phyloP scores from a whole-genome alignment of 441 rosid genomes.

The Euphorbia celastroides region DNA sequence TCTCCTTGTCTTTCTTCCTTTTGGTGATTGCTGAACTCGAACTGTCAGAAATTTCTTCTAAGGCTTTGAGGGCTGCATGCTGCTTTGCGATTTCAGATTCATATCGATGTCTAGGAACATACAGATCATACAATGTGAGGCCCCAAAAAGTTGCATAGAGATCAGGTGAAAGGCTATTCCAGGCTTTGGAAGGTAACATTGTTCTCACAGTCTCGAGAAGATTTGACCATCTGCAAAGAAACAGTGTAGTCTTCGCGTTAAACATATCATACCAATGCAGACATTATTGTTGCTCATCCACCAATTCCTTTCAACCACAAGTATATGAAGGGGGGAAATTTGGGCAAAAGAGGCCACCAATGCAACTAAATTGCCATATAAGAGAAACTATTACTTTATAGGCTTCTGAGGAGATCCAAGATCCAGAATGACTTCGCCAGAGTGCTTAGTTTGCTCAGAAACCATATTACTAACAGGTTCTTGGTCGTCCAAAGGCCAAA shows the following conservation, averaged over 20 bases:
- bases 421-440: conserved; percentile 54
- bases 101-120: conserved; percentile 91
- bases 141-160: conserved; percentile 99
- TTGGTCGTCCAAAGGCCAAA: conserved; percentile 83
- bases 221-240: conserved; percentile 84
- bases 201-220: conserved; percentile 88
- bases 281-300: not conserved
- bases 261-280: not conserved
- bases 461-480: conserved; percentile 38
- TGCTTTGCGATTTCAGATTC: conserved; percentile 96
- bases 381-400: conserved; percentile 44
- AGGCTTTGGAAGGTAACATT: conserved; percentile 94
- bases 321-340: not conserved
- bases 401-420: conserved; percentile 57
- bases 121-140: conserved; percentile 96
- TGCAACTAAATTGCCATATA: conserved; percentile 5
- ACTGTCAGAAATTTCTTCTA: conserved; percentile 94
- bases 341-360: not conserved
- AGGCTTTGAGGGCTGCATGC: conserved; percentile 91
- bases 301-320: not conserved
- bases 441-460: conserved; percentile 41
- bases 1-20: conserved; percentile 99
- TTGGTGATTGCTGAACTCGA: conserved; percentile 95
- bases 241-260: not conserved
- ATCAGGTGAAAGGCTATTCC: conserved; percentile 99